Conservation (phyloP, 495 filamentous ascomycete genomes). For the Trichoderma virens region DNA sequence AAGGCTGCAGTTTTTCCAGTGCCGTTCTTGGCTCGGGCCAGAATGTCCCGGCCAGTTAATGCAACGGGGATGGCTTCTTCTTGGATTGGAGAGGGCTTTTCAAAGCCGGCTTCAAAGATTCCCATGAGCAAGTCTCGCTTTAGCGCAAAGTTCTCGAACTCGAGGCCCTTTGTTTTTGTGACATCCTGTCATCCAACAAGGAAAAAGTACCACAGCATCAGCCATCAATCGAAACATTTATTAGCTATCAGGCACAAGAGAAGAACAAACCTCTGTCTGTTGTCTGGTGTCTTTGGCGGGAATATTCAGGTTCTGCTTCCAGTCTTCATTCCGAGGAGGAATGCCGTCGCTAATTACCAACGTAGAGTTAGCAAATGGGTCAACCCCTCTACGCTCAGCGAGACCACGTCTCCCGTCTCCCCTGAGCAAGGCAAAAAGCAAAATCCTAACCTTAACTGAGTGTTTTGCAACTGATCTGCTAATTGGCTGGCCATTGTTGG, state of each 20-base stretch:
- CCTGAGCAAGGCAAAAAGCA: conserved; percentile 4
- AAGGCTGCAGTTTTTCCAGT: conserved; percentile 98
- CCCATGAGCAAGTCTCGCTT: conserved; percentile 95
- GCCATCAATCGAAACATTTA: conserved; percentile 17
- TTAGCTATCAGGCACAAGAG: conserved; percentile 9
- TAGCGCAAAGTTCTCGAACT: conserved; percentile 94
- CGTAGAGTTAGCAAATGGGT: background rate
- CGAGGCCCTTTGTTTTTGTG: conserved; percentile 90
- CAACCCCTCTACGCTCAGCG: background rate
- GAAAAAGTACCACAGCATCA: conserved; percentile 6
- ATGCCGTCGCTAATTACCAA: conserved; percentile 14
- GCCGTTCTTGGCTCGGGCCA: conserved; percentile 95
- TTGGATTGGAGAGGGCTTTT: conserved; percentile 98
- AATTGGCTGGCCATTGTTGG: conserved; percentile 43
- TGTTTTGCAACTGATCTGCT: conserved; percentile 60
- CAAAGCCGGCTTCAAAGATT: conserved; percentile 97
- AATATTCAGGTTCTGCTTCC: conserved; percentile 71
- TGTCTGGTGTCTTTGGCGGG: conserved; percentile 78
- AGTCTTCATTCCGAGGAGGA: conserved; percentile 46
- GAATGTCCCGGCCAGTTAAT: conserved; percentile 86
- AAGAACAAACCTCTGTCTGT: conserved; percentile 76
- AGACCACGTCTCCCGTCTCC: background rate
- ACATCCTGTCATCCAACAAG: conserved; percentile 66
- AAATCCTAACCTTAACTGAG: conserved; percentile 57
- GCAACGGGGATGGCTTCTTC: conserved; percentile 98